phyloP scores from a whole-genome alignment of 2,329 filamentous ascomycete species.

The Tolypocladium tundrense region DNA sequence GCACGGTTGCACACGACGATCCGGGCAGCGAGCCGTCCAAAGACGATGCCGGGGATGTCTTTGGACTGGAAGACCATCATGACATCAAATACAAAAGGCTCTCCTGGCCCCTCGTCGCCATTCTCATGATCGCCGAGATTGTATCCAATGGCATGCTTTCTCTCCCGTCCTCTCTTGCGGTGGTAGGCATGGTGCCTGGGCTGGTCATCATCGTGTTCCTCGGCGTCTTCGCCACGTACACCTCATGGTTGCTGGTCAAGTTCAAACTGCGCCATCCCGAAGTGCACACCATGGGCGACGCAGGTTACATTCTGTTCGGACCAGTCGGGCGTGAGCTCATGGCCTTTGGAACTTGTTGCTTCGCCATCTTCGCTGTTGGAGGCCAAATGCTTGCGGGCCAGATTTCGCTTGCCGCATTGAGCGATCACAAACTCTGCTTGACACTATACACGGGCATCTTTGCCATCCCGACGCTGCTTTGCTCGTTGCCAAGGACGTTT shows the following conservation, averaged over 20 bases:
- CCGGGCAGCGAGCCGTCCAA: not conserved
- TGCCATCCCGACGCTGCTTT: conserved; percentile 33
- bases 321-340: conserved; percentile 39
- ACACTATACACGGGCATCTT: conserved; percentile 42
- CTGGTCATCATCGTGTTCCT: conserved; percentile 40
- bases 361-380: conserved; percentile 39
- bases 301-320: conserved; percentile 42
- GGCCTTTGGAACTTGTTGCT: conserved; percentile 37
- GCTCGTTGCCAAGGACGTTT: conserved; percentile 37
- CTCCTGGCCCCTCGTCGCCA: conserved; percentile 38
- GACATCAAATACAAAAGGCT: conserved; percentile 43
- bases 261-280: conserved; percentile 44
- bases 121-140: conserved; percentile 47
- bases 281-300: conserved; percentile 48
- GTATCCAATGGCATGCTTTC: conserved; percentile 44
- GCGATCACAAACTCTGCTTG: conserved; percentile 34
- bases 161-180: conserved; percentile 38
- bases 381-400: conserved; percentile 41
- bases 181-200: conserved; percentile 41
- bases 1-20: not conserved
- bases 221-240: conserved; percentile 40
- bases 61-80: conserved; percentile 16
- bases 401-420: conserved; percentile 35
- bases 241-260: conserved; percentile 34
- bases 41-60: conserved; percentile 5